A percentile compares a stretch with the other conserved stretches of the same genome.
phyloP scores from a whole-genome alignment of 2,329 filamentous ascomycete species.

The Arthrobotrys sinensis region DNA sequence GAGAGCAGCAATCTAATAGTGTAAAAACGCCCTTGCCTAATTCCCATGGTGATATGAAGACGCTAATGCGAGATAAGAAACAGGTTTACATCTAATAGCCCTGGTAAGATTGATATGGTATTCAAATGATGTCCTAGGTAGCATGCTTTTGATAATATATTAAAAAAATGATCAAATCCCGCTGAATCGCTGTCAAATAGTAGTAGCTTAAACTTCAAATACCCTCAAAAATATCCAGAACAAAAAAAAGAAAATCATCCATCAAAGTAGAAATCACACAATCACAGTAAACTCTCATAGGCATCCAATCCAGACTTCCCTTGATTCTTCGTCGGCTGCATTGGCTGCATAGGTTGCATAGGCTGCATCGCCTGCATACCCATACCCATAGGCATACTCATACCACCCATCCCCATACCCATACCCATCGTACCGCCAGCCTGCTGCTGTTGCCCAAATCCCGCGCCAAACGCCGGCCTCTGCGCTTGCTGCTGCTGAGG shows the following conservation, averaged over 20 bases:
- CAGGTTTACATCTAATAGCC: too few species aligned
- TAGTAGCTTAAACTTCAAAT: neutral
- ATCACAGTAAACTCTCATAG: conserved; percentile 73
- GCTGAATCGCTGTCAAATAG: conserved; percentile 49
- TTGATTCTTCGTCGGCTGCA: conserved; percentile 69
- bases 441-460: conserved; percentile 66
- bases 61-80: too few species aligned
- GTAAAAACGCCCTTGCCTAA: too few species aligned
- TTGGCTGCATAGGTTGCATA: conserved; percentile 73
- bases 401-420: conserved; percentile 34
- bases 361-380: conserved; percentile 74
- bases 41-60: too few species aligned
- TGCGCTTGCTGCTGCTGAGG: conserved; percentile 76
- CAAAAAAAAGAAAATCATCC: conserved; percentile 12
- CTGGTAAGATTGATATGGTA: neutral
- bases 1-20: too few species aligned
- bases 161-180: conserved; percentile 20
- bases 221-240: conserved; percentile 10
- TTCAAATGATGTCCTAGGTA: neutral
- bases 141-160: conserved; percentile 9
- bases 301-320: conserved; percentile 71
- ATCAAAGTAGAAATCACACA: neutral
- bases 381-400: conserved; percentile 66
- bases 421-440: conserved; percentile 46
- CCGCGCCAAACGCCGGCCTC: conserved; percentile 66